These are phyloP conservation scores for Termitomyces sp. DNA, from an alignment of 768 basidiomycete species.

Conservation along the genomic window DNA sequence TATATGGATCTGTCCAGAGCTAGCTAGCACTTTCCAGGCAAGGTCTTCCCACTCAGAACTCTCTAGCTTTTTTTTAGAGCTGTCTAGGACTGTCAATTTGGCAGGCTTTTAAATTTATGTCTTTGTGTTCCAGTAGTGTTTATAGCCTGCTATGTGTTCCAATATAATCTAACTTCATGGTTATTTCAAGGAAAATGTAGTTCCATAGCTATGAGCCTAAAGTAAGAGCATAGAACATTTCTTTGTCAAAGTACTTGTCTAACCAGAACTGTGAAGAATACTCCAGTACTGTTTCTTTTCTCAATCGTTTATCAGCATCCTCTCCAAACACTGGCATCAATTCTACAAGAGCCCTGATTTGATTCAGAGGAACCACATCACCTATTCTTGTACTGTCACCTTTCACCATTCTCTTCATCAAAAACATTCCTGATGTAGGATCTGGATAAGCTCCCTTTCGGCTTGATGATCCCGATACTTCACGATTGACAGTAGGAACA, in stretches of 20 bases:
- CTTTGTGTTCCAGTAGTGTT: no score
- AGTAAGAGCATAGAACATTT: constrained; percentile 12
- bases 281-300: constrained; percentile 8
- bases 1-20: no score
- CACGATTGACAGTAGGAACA: not conserved
- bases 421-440: not conserved
- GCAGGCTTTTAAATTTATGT: no score
- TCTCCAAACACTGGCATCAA: constrained; percentile 17
- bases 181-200: no score
- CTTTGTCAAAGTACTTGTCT: constrained; percentile 1
- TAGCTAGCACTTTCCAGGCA: no score
- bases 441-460: constrained; percentile 5
- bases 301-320: constrained; percentile 11
- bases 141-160: no score
- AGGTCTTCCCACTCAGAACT: no score
- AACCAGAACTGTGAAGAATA: constrained; percentile 15
- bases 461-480: not conserved
- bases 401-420: no score
- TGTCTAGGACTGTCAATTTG: no score
- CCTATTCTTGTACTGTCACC: not conserved
- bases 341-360: constrained; percentile 11
- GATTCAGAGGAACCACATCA: constrained; percentile 12
- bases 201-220: not conserved
- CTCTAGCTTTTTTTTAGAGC: no score
- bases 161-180: no score